These are phyloP conservation scores for Kitagawia praeruptora DNA, from an alignment of 129 eudicot species.

Conservation along the genomic window DNA sequence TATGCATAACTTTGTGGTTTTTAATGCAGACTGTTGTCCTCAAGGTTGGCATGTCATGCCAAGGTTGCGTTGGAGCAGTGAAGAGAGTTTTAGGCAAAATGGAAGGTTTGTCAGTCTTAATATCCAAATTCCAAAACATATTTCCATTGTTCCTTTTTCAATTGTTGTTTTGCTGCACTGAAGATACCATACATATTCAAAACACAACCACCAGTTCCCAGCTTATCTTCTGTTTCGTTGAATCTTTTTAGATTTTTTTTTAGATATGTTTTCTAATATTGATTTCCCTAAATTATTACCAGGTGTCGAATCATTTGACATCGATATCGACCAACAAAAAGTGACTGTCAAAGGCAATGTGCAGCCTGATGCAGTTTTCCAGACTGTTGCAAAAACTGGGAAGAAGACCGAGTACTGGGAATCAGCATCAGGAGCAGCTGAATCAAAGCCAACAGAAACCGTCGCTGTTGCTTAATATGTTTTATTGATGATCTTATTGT, in stretches of 20 bases:
- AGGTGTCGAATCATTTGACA: constrained; percentile 85
- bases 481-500: neutral
- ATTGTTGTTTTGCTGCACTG: neutral
- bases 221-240: neutral
- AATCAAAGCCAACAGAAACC: constrained; percentile 15
- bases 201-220: neutral
- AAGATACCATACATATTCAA: no score
- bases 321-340: constrained; percentile 70
- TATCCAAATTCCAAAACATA: neutral
- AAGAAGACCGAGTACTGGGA: constrained; percentile 85
- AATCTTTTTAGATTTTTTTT: neutral
- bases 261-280: neutral
- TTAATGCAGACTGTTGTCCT: constrained; percentile 82
- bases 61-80: constrained; percentile 94
- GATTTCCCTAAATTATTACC: neutral
- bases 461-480: constrained; percentile 10
- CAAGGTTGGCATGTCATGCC: constrained; percentile 93
- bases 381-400: constrained; percentile 90
- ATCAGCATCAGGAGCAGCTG: constrained; percentile 19
- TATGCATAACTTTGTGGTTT: neutral
- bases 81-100: constrained; percentile 80
- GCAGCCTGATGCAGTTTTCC: constrained; percentile 75
- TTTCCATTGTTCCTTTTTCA: neutral
- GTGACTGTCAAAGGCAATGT: constrained; percentile 94
- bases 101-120: constrained; percentile 55